Conservation (phyloP, 768 basidiomycete species). For the Boletus tomentosulus region DNA sequence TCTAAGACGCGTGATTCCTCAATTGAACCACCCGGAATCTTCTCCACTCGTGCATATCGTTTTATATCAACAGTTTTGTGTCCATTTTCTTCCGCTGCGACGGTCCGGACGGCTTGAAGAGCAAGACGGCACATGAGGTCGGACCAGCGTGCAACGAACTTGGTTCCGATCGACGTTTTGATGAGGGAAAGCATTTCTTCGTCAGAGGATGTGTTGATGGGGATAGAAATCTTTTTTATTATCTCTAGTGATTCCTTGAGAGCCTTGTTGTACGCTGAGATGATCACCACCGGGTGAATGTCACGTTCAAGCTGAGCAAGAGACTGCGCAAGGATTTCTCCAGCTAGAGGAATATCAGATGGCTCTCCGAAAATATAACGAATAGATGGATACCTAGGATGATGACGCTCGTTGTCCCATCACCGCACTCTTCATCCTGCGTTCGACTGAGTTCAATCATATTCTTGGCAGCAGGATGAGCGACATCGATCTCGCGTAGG, state of each 20-base stretch:
- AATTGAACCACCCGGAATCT: slow-evolving; percentile 96
- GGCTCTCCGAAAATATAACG: neutral
- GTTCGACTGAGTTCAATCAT: slow-evolving; percentile 99
- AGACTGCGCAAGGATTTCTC: slow-evolving; percentile 96
- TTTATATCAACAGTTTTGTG: slow-evolving; percentile 95
- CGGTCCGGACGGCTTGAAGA: slow-evolving; percentile 85
- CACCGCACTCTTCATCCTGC: slow-evolving; percentile 98
- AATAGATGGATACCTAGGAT: slow-evolving; percentile 70
- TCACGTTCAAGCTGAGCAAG: slow-evolving; percentile 90
- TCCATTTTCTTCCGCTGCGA: slow-evolving; percentile 70
- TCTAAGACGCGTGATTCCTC: slow-evolving; percentile 83
- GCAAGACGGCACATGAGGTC: slow-evolving; percentile 97
- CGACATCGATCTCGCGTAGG: slow-evolving; percentile 96
- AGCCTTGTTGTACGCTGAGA: slow-evolving; percentile 95
- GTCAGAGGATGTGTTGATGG: slow-evolving; percentile 83
- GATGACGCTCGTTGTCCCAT: slow-evolving; percentile 97
- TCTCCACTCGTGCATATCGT: slow-evolving; percentile 96
- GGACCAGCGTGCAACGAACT: slow-evolving; percentile 94
- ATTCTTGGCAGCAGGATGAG: slow-evolving; percentile 97
- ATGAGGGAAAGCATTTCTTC: slow-evolving; percentile 93
- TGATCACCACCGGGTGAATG: slow-evolving; percentile 99
- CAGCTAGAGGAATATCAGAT: slow-evolving; percentile 46
- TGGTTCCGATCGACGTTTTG: slow-evolving; percentile 98
- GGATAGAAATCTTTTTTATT: slow-evolving; percentile 81
- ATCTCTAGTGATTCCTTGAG: slow-evolving; percentile 89